Conservation (phyloP, 2,329 filamentous ascomycete genomes). For the Fusarium denticulatum region DNA sequence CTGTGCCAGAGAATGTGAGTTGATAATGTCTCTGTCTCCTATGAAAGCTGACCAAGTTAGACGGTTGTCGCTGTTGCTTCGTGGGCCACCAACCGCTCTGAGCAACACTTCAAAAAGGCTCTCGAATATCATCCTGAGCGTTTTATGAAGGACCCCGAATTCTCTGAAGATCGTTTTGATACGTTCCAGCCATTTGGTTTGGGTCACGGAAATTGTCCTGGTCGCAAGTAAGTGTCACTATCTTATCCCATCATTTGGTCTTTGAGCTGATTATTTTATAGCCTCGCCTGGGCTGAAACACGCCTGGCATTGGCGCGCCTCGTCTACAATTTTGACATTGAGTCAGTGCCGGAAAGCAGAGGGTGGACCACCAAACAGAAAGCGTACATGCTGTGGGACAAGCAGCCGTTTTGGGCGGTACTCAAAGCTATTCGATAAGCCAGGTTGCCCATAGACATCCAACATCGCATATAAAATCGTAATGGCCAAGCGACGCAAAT, state of each 20-base stretch:
- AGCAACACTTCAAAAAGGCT: background rate
- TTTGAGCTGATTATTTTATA: background rate
- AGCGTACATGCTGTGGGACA: background rate
- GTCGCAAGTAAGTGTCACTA: background rate
- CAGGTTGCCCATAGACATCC: background rate
- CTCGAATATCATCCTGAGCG: background rate
- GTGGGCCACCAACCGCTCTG: background rate
- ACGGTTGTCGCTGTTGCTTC: background rate
- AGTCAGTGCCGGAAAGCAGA: background rate
- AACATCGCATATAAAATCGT: background rate
- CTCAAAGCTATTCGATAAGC: background rate
- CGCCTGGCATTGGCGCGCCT: background rate
- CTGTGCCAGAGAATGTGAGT: background rate
- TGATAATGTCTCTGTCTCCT: fast-evolving
- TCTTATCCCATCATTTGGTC: background rate
- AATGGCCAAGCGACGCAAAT: too few species aligned
- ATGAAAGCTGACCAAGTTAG: background rate
- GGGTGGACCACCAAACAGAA: background rate
- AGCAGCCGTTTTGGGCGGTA: background rate
- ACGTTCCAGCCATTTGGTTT: background rate
- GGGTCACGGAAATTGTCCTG: background rate
- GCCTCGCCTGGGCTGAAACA: background rate
- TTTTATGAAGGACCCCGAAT: background rate
- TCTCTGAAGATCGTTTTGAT: background rate
- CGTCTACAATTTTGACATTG: background rate